phyloP scores from a whole-genome alignment of 805 yeast species.

The Teunomyces aglyptinius region DNA sequence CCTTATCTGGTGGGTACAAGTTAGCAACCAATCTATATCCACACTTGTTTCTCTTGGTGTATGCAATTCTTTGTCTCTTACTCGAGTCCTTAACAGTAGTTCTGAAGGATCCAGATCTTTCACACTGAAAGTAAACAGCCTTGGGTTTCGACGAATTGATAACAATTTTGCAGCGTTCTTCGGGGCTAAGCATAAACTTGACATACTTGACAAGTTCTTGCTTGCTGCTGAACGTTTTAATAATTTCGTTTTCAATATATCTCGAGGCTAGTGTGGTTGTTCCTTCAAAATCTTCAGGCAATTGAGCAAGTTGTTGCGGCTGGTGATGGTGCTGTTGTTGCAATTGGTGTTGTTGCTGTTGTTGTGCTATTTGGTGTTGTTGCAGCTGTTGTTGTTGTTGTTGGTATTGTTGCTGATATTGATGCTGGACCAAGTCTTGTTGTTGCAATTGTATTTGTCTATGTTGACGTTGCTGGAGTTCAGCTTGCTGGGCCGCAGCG shows the following conservation, averaged over 20 bases:
- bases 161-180: constrained; percentile 42
- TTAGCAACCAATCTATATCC: constrained; percentile 45
- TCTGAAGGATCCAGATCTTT: constrained; percentile 43
- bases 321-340: constrained; percentile 12
- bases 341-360: constrained; percentile 17
- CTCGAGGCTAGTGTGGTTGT: constrained; percentile 14
- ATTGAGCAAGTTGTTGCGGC: constrained; percentile 6
- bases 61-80: constrained; percentile 47
- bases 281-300: constrained; percentile 12
- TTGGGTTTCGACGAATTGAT: constrained; percentile 47
- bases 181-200: constrained; percentile 35
- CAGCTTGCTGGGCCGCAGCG: constrained; percentile 15
- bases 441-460: constrained; percentile 12
- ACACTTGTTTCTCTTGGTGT: constrained; percentile 47
- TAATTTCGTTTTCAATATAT: constrained; percentile 14
- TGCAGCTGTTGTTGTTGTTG: constrained; percentile 7
- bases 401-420: constrained; percentile 11
- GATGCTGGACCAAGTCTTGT: constrained; percentile 11
- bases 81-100: constrained; percentile 46
- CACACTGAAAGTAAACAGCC: constrained; percentile 49
- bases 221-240: constrained; percentile 15
- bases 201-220: constrained; percentile 27
- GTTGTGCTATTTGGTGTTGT: constrained; percentile 11
- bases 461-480: constrained; percentile 13
- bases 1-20: constrained; percentile 45